Evolutionary conservation across 2,329 filamentous ascomycete genomes (phyloP), one percentile per base, ranked within the genome.

Genomic region (Lachnellula occidentalis): DNA sequence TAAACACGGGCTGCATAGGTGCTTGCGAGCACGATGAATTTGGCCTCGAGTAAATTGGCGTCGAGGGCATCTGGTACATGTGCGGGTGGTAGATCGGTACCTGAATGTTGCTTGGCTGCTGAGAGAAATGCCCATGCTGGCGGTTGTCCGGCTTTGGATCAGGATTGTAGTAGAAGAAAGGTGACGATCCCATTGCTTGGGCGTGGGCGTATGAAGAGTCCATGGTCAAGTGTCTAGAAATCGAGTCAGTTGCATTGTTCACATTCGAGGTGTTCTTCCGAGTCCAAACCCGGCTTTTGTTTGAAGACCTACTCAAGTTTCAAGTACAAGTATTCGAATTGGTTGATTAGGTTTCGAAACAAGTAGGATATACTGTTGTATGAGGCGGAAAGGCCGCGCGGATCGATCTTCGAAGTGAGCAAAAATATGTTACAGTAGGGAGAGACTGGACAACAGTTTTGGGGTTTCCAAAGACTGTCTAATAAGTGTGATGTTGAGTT

Each of bases 141-240:
- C 85, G 80, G 67, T 80, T 80, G 70, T 91, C 87, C 59, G 83
- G 77, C 71, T 82, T 85, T 61, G 86, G 79, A 64, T 94, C 88
- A 62, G 87, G 84, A 67, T 83, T 86, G 77, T 92, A 95, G 79
- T 92, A 94, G 80, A 88, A 92, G 78, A 91, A 95, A 56, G 88
- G 78, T 62, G 85, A 82, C 74, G 88, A 86, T 58, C 80, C 83
- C 78, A 88, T 82, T 66, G 79, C 71, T 72, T 80, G 82, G 66
- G 73, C 54, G 39, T 68, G 67, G 46, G 56, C 42, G 54, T 67
- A 67, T 56, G 65, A 61, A 27, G 64, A 64, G 56, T 70, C 67
- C 68, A 70, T 70, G 34, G 48, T 56, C 56, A 41, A 54, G 41
- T 59, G 48, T 48, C 17, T 55, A 52, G 41, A 31, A 36, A 49